Evolutionary conservation across 2,329 filamentous ascomycete species (phyloP), one percentile per base, ranked within the genome.

Genomic region (Elsinoe australis): DNA sequence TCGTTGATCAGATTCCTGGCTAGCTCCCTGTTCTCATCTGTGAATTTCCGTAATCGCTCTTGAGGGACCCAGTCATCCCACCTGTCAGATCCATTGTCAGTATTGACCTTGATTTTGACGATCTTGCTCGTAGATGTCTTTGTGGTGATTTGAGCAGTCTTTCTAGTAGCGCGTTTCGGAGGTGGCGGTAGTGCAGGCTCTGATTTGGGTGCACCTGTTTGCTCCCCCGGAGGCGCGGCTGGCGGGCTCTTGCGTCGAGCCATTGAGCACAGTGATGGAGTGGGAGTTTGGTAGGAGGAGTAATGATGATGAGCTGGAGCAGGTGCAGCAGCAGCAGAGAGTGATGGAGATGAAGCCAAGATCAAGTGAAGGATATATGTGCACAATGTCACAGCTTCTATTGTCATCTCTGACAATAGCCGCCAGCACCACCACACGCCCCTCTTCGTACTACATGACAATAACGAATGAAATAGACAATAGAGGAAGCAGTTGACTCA

Each of bases 31-130:
- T 96, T 95, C 69, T 96, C 92, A 49, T 94, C 87, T 45, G 83
- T 95, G 64, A 90, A 84, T 70, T 95, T 95, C 62, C 89, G 83
- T 52, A 98, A 83, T 56, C 92, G 86, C 65, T 96, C 90, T 67
- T 88, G 82, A 17, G 86, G 80, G 35, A 96, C 92, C 90, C 90
- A 96, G 70, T 98, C 92, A 70, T 98, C 92, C 92, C 92, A 98
- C 53, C 82, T 85, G 61, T 55, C 14, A 28, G 26, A 21, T 26
- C 53, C 21, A 2, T 18, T 14, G 46, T 39, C 34, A 47, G 44
- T 32, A 21, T 44, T 31, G 24, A 9, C 26, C 18, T n/a, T 32
- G 9, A 32, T 18, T 17, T 44, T 44, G 24, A 21, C 28, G 3
- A 26, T 44, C 2, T 24, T 32, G 15, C 39, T 10, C 19, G 39